A percentile compares a stretch with the other conserved stretches of the same genome.
Conservation (phyloP, 2,329 filamentous ascomycete genomes). For the Apiospora saccharicola region DNA sequence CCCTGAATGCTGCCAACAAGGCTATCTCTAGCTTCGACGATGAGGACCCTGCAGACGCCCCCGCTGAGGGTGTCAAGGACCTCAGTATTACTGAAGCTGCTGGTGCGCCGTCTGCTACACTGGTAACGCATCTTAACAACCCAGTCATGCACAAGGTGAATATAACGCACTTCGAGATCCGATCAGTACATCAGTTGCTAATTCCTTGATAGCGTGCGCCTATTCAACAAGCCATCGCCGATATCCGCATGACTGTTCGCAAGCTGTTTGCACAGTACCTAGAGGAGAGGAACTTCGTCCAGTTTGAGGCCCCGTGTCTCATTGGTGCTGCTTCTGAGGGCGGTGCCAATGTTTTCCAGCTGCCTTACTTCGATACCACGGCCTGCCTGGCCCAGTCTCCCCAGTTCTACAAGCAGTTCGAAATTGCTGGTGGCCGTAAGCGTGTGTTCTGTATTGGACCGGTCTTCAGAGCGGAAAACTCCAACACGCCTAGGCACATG, state of each 20-base stretch:
- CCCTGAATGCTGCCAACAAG: slow-evolving; percentile 61
- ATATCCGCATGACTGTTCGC: slow-evolving; percentile 64
- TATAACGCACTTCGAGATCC: neutral
- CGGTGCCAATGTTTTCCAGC: slow-evolving; percentile 87
- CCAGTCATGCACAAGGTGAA: slow-evolving; percentile 80
- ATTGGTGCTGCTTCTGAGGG: slow-evolving; percentile 92
- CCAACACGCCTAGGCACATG: slow-evolving; percentile 84
- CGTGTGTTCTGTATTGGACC: slow-evolving; percentile 81
- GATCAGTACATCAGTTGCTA: neutral
- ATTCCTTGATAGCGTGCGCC: slow-evolving; percentile 66
- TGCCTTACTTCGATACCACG: slow-evolving; percentile 87
- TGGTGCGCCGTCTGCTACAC: slow-evolving; percentile 73
- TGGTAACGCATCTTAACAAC: slow-evolving; percentile 90
- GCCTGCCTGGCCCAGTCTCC: slow-evolving; percentile 83
- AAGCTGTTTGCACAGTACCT: slow-evolving; percentile 83
- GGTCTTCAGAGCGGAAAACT: slow-evolving; percentile 87
- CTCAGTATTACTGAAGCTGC: slow-evolving; percentile 46
- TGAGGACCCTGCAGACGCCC: slow-evolving; percentile 51
- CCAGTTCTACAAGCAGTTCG: slow-evolving; percentile 88
- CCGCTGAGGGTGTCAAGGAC: slow-evolving; percentile 49
- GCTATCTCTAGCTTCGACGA: slow-evolving; percentile 67
- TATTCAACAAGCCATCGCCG: slow-evolving; percentile 84
- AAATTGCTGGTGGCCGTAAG: slow-evolving; percentile 81
- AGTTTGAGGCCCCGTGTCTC: slow-evolving; percentile 89
- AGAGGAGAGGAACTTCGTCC: slow-evolving; percentile 74